Evolutionary conservation across 441 rosid genomes (phyloP).

Genomic region (Jatropha multifida): DNA sequence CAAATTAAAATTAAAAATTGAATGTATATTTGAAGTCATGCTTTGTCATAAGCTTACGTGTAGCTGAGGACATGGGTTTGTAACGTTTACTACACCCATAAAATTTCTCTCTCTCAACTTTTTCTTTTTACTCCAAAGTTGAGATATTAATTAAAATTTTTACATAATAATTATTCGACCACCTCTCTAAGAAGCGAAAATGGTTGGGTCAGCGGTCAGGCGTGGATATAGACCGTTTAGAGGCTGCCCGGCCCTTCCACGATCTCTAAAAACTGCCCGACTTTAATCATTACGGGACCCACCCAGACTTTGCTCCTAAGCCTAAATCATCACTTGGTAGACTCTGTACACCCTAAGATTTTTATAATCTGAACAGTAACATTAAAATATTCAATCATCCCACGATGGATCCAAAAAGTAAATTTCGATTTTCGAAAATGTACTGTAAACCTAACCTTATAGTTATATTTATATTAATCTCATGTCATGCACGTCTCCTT

Average conservation of each 20-base stretch:
- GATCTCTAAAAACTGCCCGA: conserved; percentile 34
- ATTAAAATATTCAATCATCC: conserved; percentile 12
- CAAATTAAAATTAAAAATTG: too few species aligned
- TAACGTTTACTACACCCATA: conserved; percentile 46
- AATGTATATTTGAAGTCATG: conserved; percentile 36
- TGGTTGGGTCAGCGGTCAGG: conserved; percentile 44
- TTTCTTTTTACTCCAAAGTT: background rate
- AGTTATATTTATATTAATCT: conserved; percentile 5
- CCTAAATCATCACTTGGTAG: conserved; percentile 56
- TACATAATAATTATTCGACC: background rate
- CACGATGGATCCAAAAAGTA: conserved; percentile 39
- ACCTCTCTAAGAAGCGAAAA: conserved; percentile 1
- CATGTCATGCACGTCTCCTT: conserved; percentile 81
- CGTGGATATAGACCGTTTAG: conserved; percentile 15
- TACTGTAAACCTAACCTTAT: background rate
- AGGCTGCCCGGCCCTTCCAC: conserved; percentile 46
- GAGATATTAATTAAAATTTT: background rate
- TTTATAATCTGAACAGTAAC: conserved; percentile 10
- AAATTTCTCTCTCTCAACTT: conserved; percentile 5
- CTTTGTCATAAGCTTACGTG: conserved; percentile 43
- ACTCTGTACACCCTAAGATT: conserved; percentile 24
- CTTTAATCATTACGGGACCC: conserved; percentile 54
- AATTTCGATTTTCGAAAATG: too few species aligned
- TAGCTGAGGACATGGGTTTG: background rate
- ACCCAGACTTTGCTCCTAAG: conserved; percentile 57